phyloP scores from a whole-genome alignment of 768 basidiomycete species.

The Amanita muscaria region DNA sequence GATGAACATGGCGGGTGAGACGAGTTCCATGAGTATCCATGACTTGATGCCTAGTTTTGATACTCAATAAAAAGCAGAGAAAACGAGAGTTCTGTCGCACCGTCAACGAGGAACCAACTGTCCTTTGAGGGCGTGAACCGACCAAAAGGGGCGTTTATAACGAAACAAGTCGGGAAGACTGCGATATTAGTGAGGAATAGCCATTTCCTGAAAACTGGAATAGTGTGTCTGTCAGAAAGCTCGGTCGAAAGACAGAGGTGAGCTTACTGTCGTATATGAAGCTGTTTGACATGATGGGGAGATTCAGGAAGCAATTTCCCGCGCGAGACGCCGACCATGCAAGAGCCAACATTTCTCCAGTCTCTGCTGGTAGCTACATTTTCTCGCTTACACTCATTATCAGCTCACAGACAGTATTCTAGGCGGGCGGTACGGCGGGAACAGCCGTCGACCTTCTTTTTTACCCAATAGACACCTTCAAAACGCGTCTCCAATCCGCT shows the following conservation, averaged over 20 bases:
- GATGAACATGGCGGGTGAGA: constrained; percentile 50
- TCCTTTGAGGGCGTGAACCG: constrained; percentile 50
- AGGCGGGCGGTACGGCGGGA: constrained; percentile 90
- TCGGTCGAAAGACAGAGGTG: not conserved
- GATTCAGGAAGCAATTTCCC: too few species aligned
- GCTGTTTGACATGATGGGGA: not conserved
- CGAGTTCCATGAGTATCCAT: constrained; percentile 78
- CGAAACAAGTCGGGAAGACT: constrained; percentile 29
- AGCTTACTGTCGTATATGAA: not conserved
- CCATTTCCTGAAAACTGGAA: constrained; percentile 30
- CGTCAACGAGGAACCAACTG: constrained; percentile 48
- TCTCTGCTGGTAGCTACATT: constrained; percentile 34
- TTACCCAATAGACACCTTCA: constrained; percentile 95
- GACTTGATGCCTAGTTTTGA: constrained; percentile 25
- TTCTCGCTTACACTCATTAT: not conserved
- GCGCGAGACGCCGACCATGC: not conserved
- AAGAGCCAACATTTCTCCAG: constrained; percentile 32
- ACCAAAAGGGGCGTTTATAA: constrained; percentile 75
- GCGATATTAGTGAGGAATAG: constrained; percentile 33
- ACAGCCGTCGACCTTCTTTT: constrained; percentile 91
- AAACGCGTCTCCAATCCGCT: constrained; percentile 86
- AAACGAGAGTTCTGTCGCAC: constrained; percentile 15
- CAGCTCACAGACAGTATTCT: not conserved
- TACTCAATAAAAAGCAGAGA: not conserved
- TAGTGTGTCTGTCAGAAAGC: not conserved